Conservation (phyloP, 2,329 filamentous ascomycete genomes). For the Nigrograna mackinnonii region DNA sequence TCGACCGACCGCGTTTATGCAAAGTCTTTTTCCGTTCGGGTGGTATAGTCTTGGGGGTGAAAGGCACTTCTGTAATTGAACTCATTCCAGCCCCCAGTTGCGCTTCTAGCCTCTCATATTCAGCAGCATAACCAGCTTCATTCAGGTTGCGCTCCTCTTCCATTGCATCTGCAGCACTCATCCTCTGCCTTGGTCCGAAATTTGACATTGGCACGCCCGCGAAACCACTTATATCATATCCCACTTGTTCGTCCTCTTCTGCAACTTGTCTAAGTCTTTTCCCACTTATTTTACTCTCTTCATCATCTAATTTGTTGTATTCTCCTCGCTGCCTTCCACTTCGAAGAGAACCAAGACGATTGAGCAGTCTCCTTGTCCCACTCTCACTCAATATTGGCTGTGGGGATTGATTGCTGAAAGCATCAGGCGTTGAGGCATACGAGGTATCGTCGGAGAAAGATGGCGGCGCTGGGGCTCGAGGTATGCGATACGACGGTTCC, state of each 20-base stretch:
- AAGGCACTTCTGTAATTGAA: slow-evolving; percentile 38
- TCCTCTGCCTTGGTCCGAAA: slow-evolving; percentile 17
- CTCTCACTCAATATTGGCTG: slow-evolving; percentile 19
- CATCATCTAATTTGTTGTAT: slow-evolving; percentile 38
- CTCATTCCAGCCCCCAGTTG: slow-evolving; percentile 42
- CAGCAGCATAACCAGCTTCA: slow-evolving; percentile 37
- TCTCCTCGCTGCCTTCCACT: slow-evolving; percentile 15
- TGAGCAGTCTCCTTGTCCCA: slow-evolving; percentile 34
- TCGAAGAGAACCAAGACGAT: slow-evolving; percentile 32
- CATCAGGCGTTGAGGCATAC: slow-evolving; percentile 25
- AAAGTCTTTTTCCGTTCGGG: slow-evolving; percentile 13
- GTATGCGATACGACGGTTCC: slow-evolving; percentile 31
- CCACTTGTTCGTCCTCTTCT: slow-evolving; percentile 33
- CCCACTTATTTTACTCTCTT: slow-evolving; percentile 20
- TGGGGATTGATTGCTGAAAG: slow-evolving; percentile 19
- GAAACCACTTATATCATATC: slow-evolving; percentile 30
- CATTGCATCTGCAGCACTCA: slow-evolving; percentile 15
- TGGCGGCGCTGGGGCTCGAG: slow-evolving; percentile 34
- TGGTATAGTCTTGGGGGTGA: slow-evolving; percentile 21
- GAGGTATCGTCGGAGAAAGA: slow-evolving; percentile 32
- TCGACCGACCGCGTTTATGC: slow-evolving; percentile 25
- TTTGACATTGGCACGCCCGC: slow-evolving; percentile 31
- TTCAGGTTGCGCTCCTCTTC: slow-evolving; percentile 23
- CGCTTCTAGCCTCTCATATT: slow-evolving; percentile 37
- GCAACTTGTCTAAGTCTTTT: slow-evolving; percentile 23